phyloP scores from a whole-genome alignment of 2,329 filamentous ascomycete genomes.

The Botrytis galanthina region DNA sequence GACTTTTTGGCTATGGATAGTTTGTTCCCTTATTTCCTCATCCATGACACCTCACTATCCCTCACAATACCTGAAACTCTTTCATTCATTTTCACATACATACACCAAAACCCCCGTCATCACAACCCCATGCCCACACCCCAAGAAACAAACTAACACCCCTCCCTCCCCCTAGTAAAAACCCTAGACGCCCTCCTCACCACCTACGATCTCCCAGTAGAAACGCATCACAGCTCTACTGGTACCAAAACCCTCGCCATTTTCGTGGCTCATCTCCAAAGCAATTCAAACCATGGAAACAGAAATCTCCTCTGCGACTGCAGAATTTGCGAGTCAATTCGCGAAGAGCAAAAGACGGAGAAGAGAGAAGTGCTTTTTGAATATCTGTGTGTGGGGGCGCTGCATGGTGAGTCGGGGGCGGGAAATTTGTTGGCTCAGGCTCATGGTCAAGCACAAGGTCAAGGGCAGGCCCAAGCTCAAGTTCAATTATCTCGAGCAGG shows the following conservation, averaged over 20 bases:
- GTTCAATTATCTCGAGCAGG: not conserved
- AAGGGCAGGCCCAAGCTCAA: not conserved
- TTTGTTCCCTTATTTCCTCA: not conserved
- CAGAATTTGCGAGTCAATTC: not conserved
- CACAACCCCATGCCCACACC: too few species aligned
- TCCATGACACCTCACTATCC: not conserved
- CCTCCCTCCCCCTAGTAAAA: not conserved
- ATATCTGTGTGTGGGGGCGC: not conserved
- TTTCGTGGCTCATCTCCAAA: not conserved
- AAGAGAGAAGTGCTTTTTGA: not conserved
- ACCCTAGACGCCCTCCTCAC: not conserved
- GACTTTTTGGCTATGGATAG: not conserved
- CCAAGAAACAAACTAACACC: not conserved
- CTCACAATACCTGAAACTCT: not conserved
- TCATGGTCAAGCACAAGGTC: not conserved
- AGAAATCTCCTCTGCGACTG: not conserved
- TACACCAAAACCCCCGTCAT: not conserved
- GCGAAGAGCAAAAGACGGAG: not conserved
- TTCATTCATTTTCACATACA: not conserved
- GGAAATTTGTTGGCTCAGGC: not conserved
- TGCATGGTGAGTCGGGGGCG: not conserved
- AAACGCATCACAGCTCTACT: not conserved
- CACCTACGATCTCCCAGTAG: too few species aligned
- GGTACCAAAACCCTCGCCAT: not conserved
- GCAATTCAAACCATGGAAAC: not conserved